These are phyloP conservation scores for Bothriochloa decipiens DNA, from an alignment of 176 grass and related monocot genomes.

Conservation along the genomic window DNA sequence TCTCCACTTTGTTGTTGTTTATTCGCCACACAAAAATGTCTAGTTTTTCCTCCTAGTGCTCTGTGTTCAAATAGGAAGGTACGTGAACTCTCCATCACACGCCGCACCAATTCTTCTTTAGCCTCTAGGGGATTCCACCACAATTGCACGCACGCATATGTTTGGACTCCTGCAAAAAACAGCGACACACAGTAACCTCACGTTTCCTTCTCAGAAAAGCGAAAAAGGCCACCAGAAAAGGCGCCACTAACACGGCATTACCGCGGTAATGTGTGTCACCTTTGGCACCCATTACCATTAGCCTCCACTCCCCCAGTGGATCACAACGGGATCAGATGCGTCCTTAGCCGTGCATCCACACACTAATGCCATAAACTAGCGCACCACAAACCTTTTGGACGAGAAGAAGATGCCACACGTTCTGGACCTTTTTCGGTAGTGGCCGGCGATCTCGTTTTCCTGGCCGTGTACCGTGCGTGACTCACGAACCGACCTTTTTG, in stretches of 20 bases:
- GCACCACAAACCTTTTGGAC: background rate
- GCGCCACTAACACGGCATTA: slow-evolving; percentile 43
- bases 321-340: slow-evolving; percentile 44
- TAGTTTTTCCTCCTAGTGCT: background rate
- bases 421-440: slow-evolving; percentile 25
- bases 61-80: too few species aligned
- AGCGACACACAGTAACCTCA: slow-evolving; percentile 15
- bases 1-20: too few species aligned
- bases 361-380: background rate
- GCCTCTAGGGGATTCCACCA: slow-evolving; percentile 13
- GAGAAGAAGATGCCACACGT: slow-evolving; percentile 32
- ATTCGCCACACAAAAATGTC: background rate
- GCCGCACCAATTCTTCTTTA: background rate
- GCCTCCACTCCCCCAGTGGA: background rate
- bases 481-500: background rate
- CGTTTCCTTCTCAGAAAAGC: background rate
- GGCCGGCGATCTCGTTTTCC: slow-evolving; percentile 4
- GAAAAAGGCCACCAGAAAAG: background rate
- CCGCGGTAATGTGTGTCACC: slow-evolving; percentile 18
- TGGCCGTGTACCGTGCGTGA: background rate
- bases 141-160: background rate
- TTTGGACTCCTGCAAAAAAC: background rate
- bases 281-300: slow-evolving; percentile 38
- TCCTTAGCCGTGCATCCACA: slow-evolving; percentile 25
- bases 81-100: slow-evolving; percentile 6